Base-by-base conservation (phyloP, 2,329 filamentous ascomycete species). In the Pseudonectria buxi region DNA sequence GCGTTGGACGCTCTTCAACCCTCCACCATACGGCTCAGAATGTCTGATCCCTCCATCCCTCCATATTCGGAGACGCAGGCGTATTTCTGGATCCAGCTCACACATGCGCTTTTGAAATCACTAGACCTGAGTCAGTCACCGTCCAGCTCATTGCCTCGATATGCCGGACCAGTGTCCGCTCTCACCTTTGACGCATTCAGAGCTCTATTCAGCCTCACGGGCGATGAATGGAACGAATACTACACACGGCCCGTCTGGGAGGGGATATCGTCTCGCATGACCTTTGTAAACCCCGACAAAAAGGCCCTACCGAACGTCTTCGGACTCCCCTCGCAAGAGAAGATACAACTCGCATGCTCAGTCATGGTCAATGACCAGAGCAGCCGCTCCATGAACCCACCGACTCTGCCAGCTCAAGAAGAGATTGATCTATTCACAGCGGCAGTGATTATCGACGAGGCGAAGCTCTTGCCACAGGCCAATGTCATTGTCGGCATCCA, bases 61-160 rank as follows among this genome's bases (percentile, higher is more conserved):
- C 49, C 55, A 2, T 59, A 56, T 32, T 59, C 56, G 2, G 54
- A 57, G 40, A 59, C 56, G 0, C 56, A 57, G 24, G 51, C 55
- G 1, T 58, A 57, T 28, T 59, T 59, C 29, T 59, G 56, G 55
- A 45, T 57, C 0, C 54, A 59, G 28, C 34, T 53, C 2, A 43
- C 46, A 1, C 54, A 57, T 3, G 42, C 49, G 1, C 40, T 44
- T 4, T 13, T 50, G 3, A 30, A 40, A 2, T 49, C 49, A 0
- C 14, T 53, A 1, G 46, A 50, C 2, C 11, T 10, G 1, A 26
- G 32, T 4, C 6, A 32, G 1, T 13, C 26, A n/a, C n/a, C n/a
- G 1, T 28, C 36, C 3, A 37, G 33, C 16, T 25, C 14, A 4
- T 11, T 14, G 2, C n/a, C 28, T 0, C 28, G 22, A 0, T 37